Evolutionary conservation across 441 rosid species (phyloP).

Genomic region (Dalechampia spathulata): DNA sequence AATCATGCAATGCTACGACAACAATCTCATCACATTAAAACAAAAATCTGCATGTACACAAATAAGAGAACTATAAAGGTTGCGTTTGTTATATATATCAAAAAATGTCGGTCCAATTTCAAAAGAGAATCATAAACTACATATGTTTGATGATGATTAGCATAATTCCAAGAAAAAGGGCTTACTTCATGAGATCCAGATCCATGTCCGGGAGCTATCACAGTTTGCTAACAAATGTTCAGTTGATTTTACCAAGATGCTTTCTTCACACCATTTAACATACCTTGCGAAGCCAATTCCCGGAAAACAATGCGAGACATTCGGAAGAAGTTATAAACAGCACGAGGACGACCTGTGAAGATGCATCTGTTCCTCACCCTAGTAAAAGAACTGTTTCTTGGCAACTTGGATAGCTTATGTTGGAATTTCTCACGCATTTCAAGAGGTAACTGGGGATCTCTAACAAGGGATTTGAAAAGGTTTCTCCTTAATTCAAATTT

Average conservation of each 20-base stretch:
- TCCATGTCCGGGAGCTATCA: too few species aligned
- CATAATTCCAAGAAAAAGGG: too few species aligned
- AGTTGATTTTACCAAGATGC: constrained; percentile 42
- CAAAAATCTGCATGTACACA: too few species aligned
- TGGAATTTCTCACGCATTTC: constrained; percentile 29
- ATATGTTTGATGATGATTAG: too few species aligned
- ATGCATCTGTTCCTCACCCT: constrained; percentile 30
- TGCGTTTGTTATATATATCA: too few species aligned
- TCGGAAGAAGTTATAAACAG: constrained; percentile 23
- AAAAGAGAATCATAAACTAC: too few species aligned
- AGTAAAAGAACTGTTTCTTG: constrained; percentile 36
- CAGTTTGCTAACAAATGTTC: too few species aligned
- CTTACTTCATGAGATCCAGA: too few species aligned
- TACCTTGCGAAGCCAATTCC: constrained; percentile 22
- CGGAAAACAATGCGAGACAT: constrained; percentile 41
- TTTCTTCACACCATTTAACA: constrained; percentile 33
- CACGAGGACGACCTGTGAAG: constrained; percentile 32
- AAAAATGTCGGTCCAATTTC: too few species aligned
- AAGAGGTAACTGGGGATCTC: constrained; percentile 25
- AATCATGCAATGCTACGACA: too few species aligned
- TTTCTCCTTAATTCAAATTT: constrained; percentile 34
- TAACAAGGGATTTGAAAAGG: constrained; percentile 31
- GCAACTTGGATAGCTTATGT: constrained; percentile 26
- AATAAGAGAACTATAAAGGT: too few species aligned
- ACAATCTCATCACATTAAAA: too few species aligned